Evolutionary conservation across 192 early-diverging fungal genomes (phyloP), one percentile per base, ranked within the genome.

Genomic region (Backusella tarrabulga): DNA sequence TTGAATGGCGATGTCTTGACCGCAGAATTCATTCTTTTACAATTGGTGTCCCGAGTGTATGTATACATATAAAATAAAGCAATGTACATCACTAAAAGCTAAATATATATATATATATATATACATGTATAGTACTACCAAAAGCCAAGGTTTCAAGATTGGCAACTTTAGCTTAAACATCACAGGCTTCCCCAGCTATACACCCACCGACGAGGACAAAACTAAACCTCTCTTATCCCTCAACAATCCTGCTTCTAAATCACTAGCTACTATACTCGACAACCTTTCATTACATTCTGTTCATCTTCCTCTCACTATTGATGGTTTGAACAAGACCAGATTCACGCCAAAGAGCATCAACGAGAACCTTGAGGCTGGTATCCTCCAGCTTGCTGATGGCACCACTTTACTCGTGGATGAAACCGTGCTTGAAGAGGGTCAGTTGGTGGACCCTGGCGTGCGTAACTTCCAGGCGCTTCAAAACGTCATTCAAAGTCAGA

Each of bases 101-200:
- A 73, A 56, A 7, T 46, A 34, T 63, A 29, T 73, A 34, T 74
- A 54, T 32, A 3, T 32, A 32, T 32, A 32, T 32, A 32, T 32
- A 32, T 32, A 32, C 2, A 32, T 32, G 32, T 32, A 32, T 71
- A 90, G 89, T 21, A 74, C 86, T 38, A 79, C 79, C 7, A 78
- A 86, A 23, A 79, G 73, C 4, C 78, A 76, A 29, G 87, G 79
- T 19, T 73, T 89, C 6, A 88, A 89, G 34, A 85, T 95, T 50
- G 93, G 93, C 34, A 89, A 92, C 77, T 86, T 93, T 35, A 85
- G 83, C 71, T 85, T 95, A 50, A 93, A 93, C 68, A 81, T 95
- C 42, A 86, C 85, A 11, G 86, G 90, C 1, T 79, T 90, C 42
- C 87, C 87, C 8, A 15, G 69, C 1, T 66, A 74, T 11, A 17